These are phyloP conservation scores for Xanthoconium stramineum DNA, from an alignment of 768 basidiomycete genomes.

Conservation along the genomic window DNA sequence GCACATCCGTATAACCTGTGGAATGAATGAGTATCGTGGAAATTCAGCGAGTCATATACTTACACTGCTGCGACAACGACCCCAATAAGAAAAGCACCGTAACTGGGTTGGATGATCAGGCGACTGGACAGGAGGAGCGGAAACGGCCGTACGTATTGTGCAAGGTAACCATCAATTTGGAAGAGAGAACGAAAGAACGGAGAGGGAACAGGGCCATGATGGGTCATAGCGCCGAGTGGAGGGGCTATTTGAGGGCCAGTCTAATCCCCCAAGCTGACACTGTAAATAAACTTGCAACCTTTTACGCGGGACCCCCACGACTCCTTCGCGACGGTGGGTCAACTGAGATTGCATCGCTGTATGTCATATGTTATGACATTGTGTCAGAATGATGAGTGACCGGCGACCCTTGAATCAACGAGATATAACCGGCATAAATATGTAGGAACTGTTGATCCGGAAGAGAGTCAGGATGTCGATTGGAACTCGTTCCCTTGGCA, in stretches of 20 bases:
- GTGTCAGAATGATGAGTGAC: too few species aligned
- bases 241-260: background rate
- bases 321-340: too few species aligned
- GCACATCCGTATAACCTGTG: slow-evolving; percentile 50
- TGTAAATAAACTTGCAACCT: background rate
- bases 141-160: slow-evolving; percentile 33
- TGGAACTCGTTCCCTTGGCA: too few species aligned
- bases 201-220: background rate
- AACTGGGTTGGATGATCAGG: slow-evolving; percentile 27
- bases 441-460: too few species aligned
- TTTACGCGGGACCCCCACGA: too few species aligned
- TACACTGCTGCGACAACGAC: slow-evolving; percentile 47
- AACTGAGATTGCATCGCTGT: too few species aligned
- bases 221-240: too few species aligned
- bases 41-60: slow-evolving; percentile 20
- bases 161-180: slow-evolving; percentile 11
- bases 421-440: too few species aligned
- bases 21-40: background rate
- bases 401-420: too few species aligned
- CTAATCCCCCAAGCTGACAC: background rate
- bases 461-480: too few species aligned
- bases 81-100: slow-evolving; percentile 51
- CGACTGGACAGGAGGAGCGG: background rate
- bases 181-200: too few species aligned
- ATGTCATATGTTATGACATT: too few species aligned